These are phyloP conservation scores for Gillenia trifoliata DNA, from an alignment of 306 rosid species.

Conservation along the genomic window DNA sequence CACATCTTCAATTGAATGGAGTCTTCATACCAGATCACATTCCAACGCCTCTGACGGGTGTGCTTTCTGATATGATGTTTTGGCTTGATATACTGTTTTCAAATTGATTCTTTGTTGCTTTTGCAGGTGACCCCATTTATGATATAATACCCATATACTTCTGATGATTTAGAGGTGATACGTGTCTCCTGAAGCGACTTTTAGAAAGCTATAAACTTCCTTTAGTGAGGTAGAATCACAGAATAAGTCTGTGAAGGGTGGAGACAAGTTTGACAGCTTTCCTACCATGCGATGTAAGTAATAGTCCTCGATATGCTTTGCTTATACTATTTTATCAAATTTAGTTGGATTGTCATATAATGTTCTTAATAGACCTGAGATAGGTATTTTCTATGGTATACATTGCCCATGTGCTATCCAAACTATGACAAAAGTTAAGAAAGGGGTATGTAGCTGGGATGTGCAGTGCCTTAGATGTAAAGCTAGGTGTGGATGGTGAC, in stretches of 20 bases:
- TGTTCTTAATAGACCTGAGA: background rate
- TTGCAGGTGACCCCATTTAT: conserved; percentile 76
- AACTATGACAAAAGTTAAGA: background rate
- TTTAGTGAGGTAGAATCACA: conserved; percentile 31
- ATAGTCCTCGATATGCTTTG: conserved; percentile 2
- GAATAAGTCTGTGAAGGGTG: conserved; percentile 37
- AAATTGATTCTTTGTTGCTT: conserved; percentile 6
- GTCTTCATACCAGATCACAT: background rate
- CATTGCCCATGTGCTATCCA: background rate
- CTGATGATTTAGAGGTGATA: conserved; percentile 86
- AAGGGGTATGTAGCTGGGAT: background rate
- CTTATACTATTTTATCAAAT: background rate
- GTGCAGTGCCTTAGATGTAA: background rate
- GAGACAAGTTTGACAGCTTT: conserved; percentile 56
- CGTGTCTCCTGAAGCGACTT: conserved; percentile 48
- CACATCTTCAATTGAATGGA: background rate
- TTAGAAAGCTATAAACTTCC: conserved; percentile 88
- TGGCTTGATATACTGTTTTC: background rate
- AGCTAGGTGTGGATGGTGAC: too few relatives aligned
- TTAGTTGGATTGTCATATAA: background rate
- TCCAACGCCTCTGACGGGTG: background rate
- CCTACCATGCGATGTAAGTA: conserved; percentile 89
- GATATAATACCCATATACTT: conserved; percentile 85
- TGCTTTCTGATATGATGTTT: background rate
- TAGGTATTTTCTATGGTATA: background rate